Percentiles rank a stretch among this genome's conserved stretches.
Conservation (phyloP, 2,329 filamentous ascomycete genomes). For the Alternaria ethzedia region DNA sequence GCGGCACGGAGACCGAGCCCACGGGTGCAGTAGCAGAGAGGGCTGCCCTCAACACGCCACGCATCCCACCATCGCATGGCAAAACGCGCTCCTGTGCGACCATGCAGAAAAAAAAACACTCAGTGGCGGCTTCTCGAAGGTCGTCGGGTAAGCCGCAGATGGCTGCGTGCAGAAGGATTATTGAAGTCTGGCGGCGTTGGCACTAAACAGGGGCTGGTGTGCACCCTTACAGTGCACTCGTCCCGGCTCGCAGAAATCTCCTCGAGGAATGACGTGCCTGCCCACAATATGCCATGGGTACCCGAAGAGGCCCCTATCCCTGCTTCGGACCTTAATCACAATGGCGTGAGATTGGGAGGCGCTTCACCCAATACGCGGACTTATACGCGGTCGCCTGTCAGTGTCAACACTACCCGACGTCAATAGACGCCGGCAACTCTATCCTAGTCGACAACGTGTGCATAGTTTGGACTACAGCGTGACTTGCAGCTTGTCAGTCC, state of each 20-base stretch:
- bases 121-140: conserved; percentile 42
- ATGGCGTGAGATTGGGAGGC: conserved; percentile 9
- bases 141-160: conserved; percentile 20
- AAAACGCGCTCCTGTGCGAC: conserved; percentile 15
- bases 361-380: conserved; percentile 22
- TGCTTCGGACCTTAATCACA: conserved; percentile 15
- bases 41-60: not conserved
- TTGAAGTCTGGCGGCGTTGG: conserved; percentile 26
- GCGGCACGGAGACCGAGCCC: conserved; percentile 7
- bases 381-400: conserved; percentile 24
- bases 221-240: conserved; percentile 16
- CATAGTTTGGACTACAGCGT: not conserved
- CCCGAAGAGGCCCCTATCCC: conserved; percentile 17
- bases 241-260: conserved; percentile 33
- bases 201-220: conserved; percentile 22
- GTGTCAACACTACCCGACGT: conserved; percentile 29
- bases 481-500: conserved; percentile 25
- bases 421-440: conserved; percentile 23
- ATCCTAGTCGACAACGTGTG: conserved; percentile 1
- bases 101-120: conserved; percentile 24
- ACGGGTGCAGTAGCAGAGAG: not conserved
- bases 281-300: conserved; percentile 23
- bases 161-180: conserved; percentile 18
- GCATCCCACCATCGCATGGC: conserved; percentile 4
- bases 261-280: conserved; percentile 38